Evolutionary conservation across 2,329 filamentous ascomycete species (phyloP), one percentile per base, ranked within the genome.

Genomic region (Shiraia bambusicola): DNA sequence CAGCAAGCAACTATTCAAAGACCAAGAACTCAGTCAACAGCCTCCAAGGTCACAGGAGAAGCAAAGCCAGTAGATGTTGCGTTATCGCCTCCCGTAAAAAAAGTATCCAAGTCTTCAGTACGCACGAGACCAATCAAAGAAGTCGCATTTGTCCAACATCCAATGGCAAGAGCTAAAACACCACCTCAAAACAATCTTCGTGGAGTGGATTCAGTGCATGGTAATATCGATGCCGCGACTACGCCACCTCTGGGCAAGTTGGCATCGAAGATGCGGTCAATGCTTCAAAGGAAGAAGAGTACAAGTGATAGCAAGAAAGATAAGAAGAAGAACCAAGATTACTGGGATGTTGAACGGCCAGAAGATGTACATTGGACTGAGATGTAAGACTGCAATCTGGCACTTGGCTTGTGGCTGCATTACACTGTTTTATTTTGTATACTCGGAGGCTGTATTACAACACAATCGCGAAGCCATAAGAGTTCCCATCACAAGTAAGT

Each of bases 351-450:
- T 3, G 60, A 62, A 24, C 55, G 57, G 11, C 49, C 65, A 30
- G 65, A 67, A 31, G 57, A 60, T 15, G 47, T 59, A 4, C 65
- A 69, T 40, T 69, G 65, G 65, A 63, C 65, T 7, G 65, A 69
- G 41, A 63, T 69, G 57, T 68, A 30, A 45, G 2, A 8, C 19
- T n/a, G 9, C 3, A 15, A 6, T 15, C 28, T 46, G 32, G 25
- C 29, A 32, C 19, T 30, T 27, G 29, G 26, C 11, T 24, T 10
- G 11, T 30, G 26, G 13, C n/a, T 10, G 11, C 11, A 9, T 24
- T 34, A 22, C 6, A 16, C 12, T 17, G 11, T n/a, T 34, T 8
- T 25, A n/a, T 7, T 17, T 2, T 15, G 31, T 22, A 34, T 13
- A 34, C 13, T 22, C 24, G 17, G 30, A 34, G 11, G 24, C 19